Percentiles rank a stretch among this genome's conserved stretches.
These are phyloP conservation scores for Suhomyces yuchorum DNA, from an alignment of 1,139 yeast genomes.

Conservation along the genomic window DNA sequence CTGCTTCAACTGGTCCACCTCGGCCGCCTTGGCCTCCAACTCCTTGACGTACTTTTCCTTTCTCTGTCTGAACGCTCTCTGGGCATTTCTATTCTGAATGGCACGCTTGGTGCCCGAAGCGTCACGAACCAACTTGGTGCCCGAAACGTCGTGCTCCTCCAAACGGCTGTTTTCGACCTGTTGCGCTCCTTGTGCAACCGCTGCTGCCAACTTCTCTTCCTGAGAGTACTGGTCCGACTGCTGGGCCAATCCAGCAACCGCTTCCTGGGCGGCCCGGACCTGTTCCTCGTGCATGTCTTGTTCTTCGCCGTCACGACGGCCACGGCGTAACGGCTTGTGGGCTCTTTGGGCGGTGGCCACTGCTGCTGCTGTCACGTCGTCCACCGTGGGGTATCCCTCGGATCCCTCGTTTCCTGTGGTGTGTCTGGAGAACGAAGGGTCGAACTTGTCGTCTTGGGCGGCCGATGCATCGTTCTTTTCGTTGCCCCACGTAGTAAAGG, in stretches of 20 bases:
- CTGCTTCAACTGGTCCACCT: conserved; percentile 59
- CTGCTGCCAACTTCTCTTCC: conserved; percentile 14
- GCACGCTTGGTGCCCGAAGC: conserved; percentile 65
- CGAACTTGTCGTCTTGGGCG: conserved; percentile 25
- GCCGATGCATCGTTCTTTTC: conserved; percentile 21
- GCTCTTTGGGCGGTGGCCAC: conserved; percentile 28
- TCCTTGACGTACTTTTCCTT: conserved; percentile 78
- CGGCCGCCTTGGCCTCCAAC: conserved; percentile 68
- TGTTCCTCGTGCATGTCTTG: conserved; percentile 12
- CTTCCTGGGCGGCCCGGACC: conserved; percentile 17
- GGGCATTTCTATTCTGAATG: conserved; percentile 86
- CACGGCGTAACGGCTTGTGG: conserved; percentile 11
- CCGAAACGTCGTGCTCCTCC: conserved; percentile 8
- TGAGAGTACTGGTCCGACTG: conserved; percentile 12
- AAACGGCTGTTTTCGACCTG: neutral
- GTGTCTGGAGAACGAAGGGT: conserved; percentile 35
- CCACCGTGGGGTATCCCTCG: conserved; percentile 29
- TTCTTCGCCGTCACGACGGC: conserved; percentile 13
- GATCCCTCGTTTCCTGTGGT: conserved; percentile 20
- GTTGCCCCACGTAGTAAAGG: conserved; percentile 28
- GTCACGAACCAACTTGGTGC: conserved; percentile 12
- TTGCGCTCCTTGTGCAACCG: conserved; percentile 8
- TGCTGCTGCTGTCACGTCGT: conserved; percentile 36
- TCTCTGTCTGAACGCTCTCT: conserved; percentile 81
- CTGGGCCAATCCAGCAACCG: conserved; percentile 15